Base-by-base conservation (phyloP, 2,329 filamentous ascomycete genomes). In the Cercospora canescens region DNA sequence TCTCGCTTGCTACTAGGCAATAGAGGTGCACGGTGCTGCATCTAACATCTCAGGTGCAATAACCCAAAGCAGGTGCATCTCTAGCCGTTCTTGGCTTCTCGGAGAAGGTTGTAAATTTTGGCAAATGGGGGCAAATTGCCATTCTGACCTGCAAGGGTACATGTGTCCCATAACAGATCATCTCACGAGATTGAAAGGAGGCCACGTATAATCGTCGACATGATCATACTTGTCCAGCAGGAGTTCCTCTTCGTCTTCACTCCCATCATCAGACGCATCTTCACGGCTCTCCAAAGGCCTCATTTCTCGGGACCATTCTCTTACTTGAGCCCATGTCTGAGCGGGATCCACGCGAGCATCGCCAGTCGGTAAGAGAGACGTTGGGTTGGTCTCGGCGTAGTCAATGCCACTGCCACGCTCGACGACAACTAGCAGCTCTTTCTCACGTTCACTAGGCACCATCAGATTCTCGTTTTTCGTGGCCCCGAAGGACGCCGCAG, bases 361-460 rank as follows among this genome's bases (percentile, higher is more conserved):
- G 24, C 57, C 54, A 41, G 16, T 30, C 11, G 34, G 34, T 12
- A 66, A 11, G n/a, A 54, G 55, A 8, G 57, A 41, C 3, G 62
- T 37, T 30, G 56, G 35, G 6, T 64, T 61, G 12, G 57, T 55
- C 35, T 67, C 67, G 8, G 61, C 61, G 18, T 67, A 65, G 21
- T 64, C 50, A 6, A 67, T 55, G 3, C 62, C 62, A 35, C 21
- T 54, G 35, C 67, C 67, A 35, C 67, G 67, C 34, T 62, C 60
- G 28, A 67, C 62, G 8, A 67, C 28, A 21, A 69, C 55, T 34
- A 69, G 28, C 14, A 67, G n/a, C 14, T 69, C 67, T 35, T 67
- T 69, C 24, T 60, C 58, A 14, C 37, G 50, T 39, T 69, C 61
- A 9, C 59, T 55, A 21, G 64, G 50, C 6, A 16, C 16, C 65